Conservation (phyloP, 2,329 filamentous ascomycete species). For the Bisporella sp. region DNA sequence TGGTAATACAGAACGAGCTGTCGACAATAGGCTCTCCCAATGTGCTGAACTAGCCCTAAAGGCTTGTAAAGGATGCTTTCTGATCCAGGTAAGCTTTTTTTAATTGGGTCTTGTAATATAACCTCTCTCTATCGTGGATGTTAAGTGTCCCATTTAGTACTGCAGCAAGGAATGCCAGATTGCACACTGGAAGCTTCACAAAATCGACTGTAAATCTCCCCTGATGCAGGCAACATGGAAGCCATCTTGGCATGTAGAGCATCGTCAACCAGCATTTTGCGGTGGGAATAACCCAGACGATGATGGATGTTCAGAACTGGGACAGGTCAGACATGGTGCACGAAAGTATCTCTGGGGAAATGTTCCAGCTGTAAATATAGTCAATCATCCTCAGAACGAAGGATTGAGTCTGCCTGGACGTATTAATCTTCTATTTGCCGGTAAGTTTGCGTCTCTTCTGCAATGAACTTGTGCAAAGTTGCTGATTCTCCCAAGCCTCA, state of each 20-base stretch:
- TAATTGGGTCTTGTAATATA: not conserved
- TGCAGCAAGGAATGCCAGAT: constrained; percentile 7
- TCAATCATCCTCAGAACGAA: constrained; percentile 28
- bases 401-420: constrained; percentile 18
- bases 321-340: constrained; percentile 4
- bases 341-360: constrained; percentile 35
- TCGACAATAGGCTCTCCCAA: not conserved
- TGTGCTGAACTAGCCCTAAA: not conserved
- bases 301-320: not conserved
- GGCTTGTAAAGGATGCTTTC: not conserved
- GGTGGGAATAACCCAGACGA: not conserved
- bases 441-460: constrained; percentile 1
- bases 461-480: not conserved
- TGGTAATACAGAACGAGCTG: not conserved
- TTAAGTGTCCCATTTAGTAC: constrained; percentile 1
- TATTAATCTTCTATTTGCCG: constrained; percentile 31
- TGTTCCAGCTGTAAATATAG: constrained; percentile 32
- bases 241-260: constrained; percentile 6
- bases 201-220: constrained; percentile 9
- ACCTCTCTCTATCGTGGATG: not conserved
- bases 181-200: constrained; percentile 7
- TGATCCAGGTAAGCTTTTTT: not conserved
- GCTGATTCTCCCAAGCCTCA: not conserved
- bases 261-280: constrained; percentile 5
- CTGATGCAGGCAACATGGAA: constrained; percentile 8